These are phyloP conservation scores for Claviceps sp. DNA, from an alignment of 2,329 filamentous ascomycete genomes.

Conservation along the genomic window DNA sequence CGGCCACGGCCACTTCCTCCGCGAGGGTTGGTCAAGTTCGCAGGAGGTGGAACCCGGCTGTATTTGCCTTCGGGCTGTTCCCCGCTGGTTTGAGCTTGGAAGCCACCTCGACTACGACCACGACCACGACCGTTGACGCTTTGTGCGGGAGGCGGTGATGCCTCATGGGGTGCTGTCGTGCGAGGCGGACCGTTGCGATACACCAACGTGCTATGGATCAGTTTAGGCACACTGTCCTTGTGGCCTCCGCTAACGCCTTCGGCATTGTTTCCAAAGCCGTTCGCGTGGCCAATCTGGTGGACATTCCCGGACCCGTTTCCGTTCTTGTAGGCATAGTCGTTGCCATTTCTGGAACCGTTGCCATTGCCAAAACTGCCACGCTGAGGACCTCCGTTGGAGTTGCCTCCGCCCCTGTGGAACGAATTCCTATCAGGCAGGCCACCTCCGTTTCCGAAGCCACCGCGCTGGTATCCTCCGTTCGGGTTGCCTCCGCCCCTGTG, in stretches of 20 bases:
- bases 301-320: slow-evolving; percentile 1
- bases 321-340: neutral
- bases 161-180: slow-evolving; percentile 10
- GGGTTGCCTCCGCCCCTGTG: slow-evolving; percentile 26
- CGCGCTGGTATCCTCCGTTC: slow-evolving; percentile 16
- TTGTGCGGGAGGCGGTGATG: slow-evolving; percentile 12
- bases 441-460: slow-evolving; percentile 14
- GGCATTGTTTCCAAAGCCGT: too few species aligned
- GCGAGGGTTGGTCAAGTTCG: slow-evolving; percentile 34
- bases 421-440: slow-evolving; percentile 21
- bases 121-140: slow-evolving; percentile 12
- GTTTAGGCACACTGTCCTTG: slow-evolving; percentile 18
- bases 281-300: too few species aligned
- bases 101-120: slow-evolving; percentile 7
- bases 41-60: slow-evolving; percentile 47
- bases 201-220: slow-evolving; percentile 39
- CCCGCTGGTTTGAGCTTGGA: slow-evolving; percentile 8
- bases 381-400: slow-evolving; percentile 21
- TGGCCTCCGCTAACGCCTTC: too few species aligned
- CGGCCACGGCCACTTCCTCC: slow-evolving; percentile 23
- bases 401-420: slow-evolving; percentile 25
- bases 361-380: slow-evolving; percentile 17
- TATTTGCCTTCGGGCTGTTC: slow-evolving; percentile 24
- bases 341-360: slow-evolving; percentile 7
- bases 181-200: slow-evolving; percentile 28